Evolutionary conservation across 2,329 filamentous ascomycete species (phyloP).

Genomic region (Mollisiaceae sp.): DNA sequence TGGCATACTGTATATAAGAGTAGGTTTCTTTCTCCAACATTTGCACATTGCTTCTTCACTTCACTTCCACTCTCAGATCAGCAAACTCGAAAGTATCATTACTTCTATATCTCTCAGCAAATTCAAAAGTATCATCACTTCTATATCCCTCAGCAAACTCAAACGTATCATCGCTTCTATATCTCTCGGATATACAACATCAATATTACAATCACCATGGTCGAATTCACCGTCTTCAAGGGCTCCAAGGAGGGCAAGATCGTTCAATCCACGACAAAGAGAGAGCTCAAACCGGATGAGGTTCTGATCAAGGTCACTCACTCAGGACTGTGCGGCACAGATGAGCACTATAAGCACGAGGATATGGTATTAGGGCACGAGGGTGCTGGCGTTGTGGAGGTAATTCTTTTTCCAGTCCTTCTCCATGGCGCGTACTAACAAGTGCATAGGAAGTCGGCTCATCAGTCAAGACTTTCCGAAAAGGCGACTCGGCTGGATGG

Average conservation of each 20-base stretch:
- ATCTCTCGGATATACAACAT: not conserved
- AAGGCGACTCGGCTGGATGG: conserved; percentile 55
- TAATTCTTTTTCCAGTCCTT: conserved; percentile 15
- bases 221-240: conserved; percentile 65
- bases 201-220: conserved; percentile 22
- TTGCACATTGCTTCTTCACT: not conserved
- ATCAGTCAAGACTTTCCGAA: conserved; percentile 46
- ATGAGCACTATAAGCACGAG: conserved; percentile 46
- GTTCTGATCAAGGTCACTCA: conserved; percentile 68
- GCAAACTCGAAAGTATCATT: not conserved
- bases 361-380: conserved; percentile 56
- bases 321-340: conserved; percentile 70
- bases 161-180: not conserved
- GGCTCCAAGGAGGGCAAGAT: conserved; percentile 63
- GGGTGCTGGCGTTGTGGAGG: conserved; percentile 52
- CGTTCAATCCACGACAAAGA: conserved; percentile 52
- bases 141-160: not conserved
- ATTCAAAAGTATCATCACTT: not conserved
- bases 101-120: not conserved
- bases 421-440: conserved; percentile 15
- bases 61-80: not conserved
- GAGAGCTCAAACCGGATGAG: conserved; percentile 55
- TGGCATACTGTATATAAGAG: not conserved
- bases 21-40: not conserved
- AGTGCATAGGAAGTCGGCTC: conserved; percentile 44